Evolutionary conservation across 345 rosid genomes (phyloP), one percentile per base, ranked within the genome.

Genomic region (Moringa oleifera): DNA sequence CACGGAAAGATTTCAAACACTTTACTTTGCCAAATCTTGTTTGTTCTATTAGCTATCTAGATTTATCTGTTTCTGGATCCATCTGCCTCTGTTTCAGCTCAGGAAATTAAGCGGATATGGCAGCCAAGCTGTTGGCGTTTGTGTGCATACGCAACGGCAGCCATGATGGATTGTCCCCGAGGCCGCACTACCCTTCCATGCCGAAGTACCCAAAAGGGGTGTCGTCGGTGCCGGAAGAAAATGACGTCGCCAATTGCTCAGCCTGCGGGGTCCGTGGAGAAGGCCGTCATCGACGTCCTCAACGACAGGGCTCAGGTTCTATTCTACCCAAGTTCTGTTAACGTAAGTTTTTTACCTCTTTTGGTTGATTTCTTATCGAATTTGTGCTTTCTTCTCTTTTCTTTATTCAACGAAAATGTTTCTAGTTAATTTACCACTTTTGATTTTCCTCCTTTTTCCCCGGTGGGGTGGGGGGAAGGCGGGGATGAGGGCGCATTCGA

Each of bases 221-320:
- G 6, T 65, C n/a, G 6, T 53, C 36, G 7, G 81, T 66, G 52
- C 55, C 72, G 11, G 21, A 57, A 31, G 58, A 19, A 13, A 70
- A 69, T 31, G 73, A 80, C 81, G 93, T 33, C 6, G 5, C 37
- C 37, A 77, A 81, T 0, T 80, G 86, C 64, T 72, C 94, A 0
- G 94, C 94, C 47, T 87, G 94, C 56, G 94, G 94, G 83, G 6
- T 87, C 94, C 22, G 88, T 84, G 45, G 94, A 87, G 74, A 87
- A 87, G 64, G 88, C 86, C 15, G 73, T 63, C n/a, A 80, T 87
- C 12, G 94, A 87, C 61, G 83, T 87, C 57, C 53, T 87, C 69
- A 84, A 81, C 20, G 77, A 76, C 63, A 68, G 67, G 55, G 86
- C 86, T 17, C 85, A 71, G 71, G 90, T 87, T 52, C 23, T 72